Evolutionary conservation across 331 rosid genomes (phyloP).

Genomic region (Malus hybrid): DNA sequence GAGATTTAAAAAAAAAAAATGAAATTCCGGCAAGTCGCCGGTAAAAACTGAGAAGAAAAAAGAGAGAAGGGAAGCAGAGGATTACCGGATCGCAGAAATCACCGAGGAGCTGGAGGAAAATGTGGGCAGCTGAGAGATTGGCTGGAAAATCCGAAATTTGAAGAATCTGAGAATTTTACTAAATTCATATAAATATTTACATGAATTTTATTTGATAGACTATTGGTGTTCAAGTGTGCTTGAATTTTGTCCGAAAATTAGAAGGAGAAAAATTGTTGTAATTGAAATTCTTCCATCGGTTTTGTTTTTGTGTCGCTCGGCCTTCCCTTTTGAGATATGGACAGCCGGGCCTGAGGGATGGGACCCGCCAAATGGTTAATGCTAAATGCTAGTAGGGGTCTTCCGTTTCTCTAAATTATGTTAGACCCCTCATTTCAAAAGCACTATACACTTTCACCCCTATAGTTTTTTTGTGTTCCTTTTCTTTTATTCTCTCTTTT

Average conservation of each 20-base stretch:
- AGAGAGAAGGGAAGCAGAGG: conserved; percentile 3
- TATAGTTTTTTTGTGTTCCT: no score
- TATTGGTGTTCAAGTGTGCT: background rate
- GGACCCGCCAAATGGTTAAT: background rate
- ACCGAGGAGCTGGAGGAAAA: conserved; percentile 7
- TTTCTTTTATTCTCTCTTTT: no score
- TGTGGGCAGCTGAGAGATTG: conserved; percentile 15
- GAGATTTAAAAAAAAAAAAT: background rate
- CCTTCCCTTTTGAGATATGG: background rate
- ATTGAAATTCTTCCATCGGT: background rate
- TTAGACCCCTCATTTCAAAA: background rate
- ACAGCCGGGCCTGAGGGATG: background rate
- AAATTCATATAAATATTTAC: background rate
- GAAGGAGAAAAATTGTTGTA: background rate
- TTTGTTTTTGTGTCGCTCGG: background rate
- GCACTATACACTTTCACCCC: background rate
- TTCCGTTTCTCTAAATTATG: background rate
- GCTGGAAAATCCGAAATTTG: conserved; percentile 19
- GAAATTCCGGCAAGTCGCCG: background rate
- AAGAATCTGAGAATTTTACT: conserved; percentile 1
- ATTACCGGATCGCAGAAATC: conserved; percentile 40
- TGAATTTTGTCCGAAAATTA: background rate
- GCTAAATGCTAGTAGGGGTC: background rate
- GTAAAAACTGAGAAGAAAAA: background rate
- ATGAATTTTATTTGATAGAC: background rate